Evolutionary conservation across 352 stramenopile species (phyloP).

Genomic region (Pythium myriotylum): DNA sequence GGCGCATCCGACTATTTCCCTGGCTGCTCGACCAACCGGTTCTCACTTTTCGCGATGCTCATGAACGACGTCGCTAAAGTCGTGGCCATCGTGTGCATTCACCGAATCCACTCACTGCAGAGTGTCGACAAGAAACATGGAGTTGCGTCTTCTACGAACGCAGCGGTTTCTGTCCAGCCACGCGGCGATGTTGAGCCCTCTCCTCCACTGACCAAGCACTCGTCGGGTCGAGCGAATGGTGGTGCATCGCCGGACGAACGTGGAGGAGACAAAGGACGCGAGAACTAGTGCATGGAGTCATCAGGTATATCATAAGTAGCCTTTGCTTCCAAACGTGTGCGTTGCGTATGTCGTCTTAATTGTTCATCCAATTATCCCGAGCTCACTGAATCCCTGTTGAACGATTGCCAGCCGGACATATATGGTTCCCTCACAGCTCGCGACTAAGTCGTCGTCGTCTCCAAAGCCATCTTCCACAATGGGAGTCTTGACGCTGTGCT

Average conservation of each 20-base stretch:
- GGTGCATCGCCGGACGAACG: no score
- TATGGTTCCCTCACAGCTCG: slow-evolving; percentile 26
- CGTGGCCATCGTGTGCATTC: slow-evolving; percentile 40
- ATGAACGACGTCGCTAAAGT: slow-evolving; percentile 62
- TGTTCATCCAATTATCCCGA: slow-evolving; percentile 6
- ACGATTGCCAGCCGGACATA: slow-evolving; percentile 43
- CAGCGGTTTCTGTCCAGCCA: background rate
- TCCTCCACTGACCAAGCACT: no score
- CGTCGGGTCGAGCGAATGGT: no score
- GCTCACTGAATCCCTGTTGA: slow-evolving; percentile 22
- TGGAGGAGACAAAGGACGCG: no score
- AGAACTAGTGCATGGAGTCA: no score
- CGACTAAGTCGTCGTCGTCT: background rate
- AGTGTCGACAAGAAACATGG: slow-evolving; percentile 18
- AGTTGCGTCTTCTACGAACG: background rate
- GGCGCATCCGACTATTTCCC: slow-evolving; percentile 61
- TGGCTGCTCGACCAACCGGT: slow-evolving; percentile 74
- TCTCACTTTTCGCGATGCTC: slow-evolving; percentile 63
- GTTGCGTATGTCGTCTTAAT: no score
- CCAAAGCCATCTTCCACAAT: background rate
- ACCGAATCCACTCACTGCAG: slow-evolving; percentile 47
- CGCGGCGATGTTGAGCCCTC: no score
- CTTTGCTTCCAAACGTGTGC: no score
- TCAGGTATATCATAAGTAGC: no score
- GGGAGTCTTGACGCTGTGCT: background rate